A percentile compares a stretch with the other conserved stretches of the same genome.
Evolutionary conservation across 1,284 basidiomycete genomes (phyloP).

Genomic region (Ganoderma leucocontextum): DNA sequence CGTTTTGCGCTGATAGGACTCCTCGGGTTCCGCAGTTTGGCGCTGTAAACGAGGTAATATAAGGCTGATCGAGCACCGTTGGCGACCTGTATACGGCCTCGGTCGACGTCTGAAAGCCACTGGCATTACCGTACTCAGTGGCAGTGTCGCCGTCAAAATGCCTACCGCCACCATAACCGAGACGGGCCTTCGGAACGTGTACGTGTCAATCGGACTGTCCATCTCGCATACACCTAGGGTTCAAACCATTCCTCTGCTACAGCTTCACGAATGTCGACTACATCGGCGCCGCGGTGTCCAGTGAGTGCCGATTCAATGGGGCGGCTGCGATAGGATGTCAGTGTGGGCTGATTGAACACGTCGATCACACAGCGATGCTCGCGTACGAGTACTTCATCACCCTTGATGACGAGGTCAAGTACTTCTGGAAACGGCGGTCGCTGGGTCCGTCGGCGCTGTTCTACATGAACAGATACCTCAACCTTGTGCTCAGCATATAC

Average conservation of each 20-base stretch:
- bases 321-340: neutral
- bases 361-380: neutral
- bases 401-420: constrained; percentile 3
- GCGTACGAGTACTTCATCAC: constrained; percentile 11
- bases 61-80: neutral
- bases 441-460: constrained; percentile 7
- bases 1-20: neutral
- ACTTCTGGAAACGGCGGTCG: constrained; percentile 8
- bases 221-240: neutral
- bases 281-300: neutral
- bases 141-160: neutral
- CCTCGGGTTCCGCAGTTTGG: neutral
- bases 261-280: neutral
- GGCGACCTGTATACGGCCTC: neutral
- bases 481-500: neutral
- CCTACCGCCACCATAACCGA: neutral
- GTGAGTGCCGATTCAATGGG: neutral
- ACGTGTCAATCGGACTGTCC: neutral
- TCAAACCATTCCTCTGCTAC: neutral
- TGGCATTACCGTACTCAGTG: neutral
- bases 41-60: neutral
- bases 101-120: neutral
- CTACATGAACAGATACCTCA: constrained; percentile 11
- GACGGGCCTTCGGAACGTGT: neutral
- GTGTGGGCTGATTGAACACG: neutral